phyloP scores from a whole-genome alignment of 2,329 filamentous ascomycete species.

The Pestalotiopsis sp. region DNA sequence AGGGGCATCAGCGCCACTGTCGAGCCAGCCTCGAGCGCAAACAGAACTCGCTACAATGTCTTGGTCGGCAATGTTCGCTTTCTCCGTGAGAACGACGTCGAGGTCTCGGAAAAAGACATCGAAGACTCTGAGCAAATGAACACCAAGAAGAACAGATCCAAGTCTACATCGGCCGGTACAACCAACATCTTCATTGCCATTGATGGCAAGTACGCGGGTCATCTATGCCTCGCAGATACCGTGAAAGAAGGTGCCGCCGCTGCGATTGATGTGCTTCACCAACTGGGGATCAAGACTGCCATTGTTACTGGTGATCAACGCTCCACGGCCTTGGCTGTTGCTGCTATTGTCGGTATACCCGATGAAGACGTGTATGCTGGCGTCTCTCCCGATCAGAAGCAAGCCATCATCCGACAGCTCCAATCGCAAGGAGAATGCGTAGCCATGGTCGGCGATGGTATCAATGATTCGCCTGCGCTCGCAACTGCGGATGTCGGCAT shows the following conservation, averaged over 20 bases:
- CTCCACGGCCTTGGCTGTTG: slow-evolving; percentile 82
- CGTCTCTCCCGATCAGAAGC: slow-evolving; percentile 91
- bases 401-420: slow-evolving; percentile 76
- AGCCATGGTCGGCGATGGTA: slow-evolving; percentile 97
- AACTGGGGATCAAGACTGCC: slow-evolving; percentile 83
- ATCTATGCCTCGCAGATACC: slow-evolving; percentile 82
- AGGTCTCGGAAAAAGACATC: slow-evolving; percentile 64
- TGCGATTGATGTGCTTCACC: slow-evolving; percentile 77
- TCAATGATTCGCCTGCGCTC: slow-evolving; percentile 96
- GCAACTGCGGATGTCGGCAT: slow-evolving; percentile 93
- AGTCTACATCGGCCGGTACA: slow-evolving; percentile 62
- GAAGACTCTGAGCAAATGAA: slow-evolving; percentile 64
- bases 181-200: slow-evolving; percentile 93
- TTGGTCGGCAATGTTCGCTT: slow-evolving; percentile 81
- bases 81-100: slow-evolving; percentile 70
- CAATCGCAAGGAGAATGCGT: slow-evolving; percentile 76
- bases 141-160: slow-evolving; percentile 40
- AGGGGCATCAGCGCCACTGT: slow-evolving; percentile 82
- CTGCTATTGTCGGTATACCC: slow-evolving; percentile 78
- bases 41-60: slow-evolving; percentile 74
- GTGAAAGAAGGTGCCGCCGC: slow-evolving; percentile 87
- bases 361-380: slow-evolving; percentile 77
- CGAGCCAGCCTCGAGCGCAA: slow-evolving; percentile 70
- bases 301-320: slow-evolving; percentile 94
- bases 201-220: slow-evolving; percentile 77